Base-by-base conservation (phyloP, 2,329 filamentous ascomycete species). In the Fusarium odoratissimum region DNA sequence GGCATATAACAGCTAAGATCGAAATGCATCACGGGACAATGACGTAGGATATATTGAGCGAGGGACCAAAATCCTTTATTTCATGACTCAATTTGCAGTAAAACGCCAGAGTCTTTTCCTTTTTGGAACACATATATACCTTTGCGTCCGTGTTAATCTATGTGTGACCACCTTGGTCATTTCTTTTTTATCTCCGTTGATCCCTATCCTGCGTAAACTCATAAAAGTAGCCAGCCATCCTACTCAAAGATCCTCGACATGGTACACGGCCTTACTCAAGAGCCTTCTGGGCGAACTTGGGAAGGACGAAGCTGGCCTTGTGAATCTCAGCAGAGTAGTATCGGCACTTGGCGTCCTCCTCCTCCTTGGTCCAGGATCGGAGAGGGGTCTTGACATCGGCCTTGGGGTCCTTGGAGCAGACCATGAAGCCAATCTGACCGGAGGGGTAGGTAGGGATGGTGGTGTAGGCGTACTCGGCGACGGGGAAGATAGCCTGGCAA, bases 381-480 rank as follows among this genome's bases (percentile, higher is more conserved):
- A 98, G 81, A 60, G 96, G 96, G 84, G 91, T 93, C 84, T 90
- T 94, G 82, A 98, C 89, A 85, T 99, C 90, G 83, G 91, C 90
- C 81, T 85, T 91, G 82, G 91, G 87, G 82, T 98, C 95, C 91
- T 99, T 98, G 92, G 89, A 93, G 91, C 96, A 98, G 82, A 99
- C 94, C 95, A 99, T 98, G 92, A 99, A 99, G 82, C 96, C 96
- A 80, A 99, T 99, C 88, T 99, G 96, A 82, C 96, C 96, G 64
- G 94, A 97, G 76, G 96, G 96, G 89, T 99, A 99, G 82, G 96
- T 99, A 67, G 96, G 96, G 84, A 99, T 99, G 79, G 95, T 98
- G 80, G 95, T 98, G 90, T 98, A 99, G 79, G 93, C 96, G 87
- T 98, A 99, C 87, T 99, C 96, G 83, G 93, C 96, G 72, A 94